Evolutionary conservation across 345 rosid genomes (phyloP), one percentile per base, ranked within the genome.

Genomic region (Mangifera indica): DNA sequence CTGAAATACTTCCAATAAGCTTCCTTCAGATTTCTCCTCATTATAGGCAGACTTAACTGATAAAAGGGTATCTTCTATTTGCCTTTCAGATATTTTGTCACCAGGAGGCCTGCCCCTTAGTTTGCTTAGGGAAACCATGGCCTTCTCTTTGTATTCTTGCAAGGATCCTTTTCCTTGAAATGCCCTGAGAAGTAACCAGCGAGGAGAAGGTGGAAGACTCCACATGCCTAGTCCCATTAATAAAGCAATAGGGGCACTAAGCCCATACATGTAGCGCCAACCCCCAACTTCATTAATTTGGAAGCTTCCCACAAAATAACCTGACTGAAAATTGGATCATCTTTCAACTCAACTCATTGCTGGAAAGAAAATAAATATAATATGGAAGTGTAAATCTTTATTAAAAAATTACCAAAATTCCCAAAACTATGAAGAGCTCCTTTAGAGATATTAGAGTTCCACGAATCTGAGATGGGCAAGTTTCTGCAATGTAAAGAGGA

Each of bases 161-260:
- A 94, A 85, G 74, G 87, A 40, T 60, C 78, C 98, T 86, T 89
- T 87, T 58, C 91, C 98, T 84, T 92, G 92, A 65, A 81, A 86
- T 8, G 87, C 98, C 81, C 97, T 87, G 37, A 94, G 95, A 83
- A 94, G 93, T 77, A 94, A 81, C 98, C 98, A 94, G 10, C 98
- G 91, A 15, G 98, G 98, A 75, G 98, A 94, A 72, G 97, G 83
- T 42, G 98, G 98, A 49, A 94, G 98, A 76, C 96, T 90, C 92
- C 81, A 90, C 86, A 92, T 84, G 62, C 98, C 97, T 49, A 94
- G 53, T 69, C 96, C 98, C 98, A 94, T 94, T 29, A 88, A 53
- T 44, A 90, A 63, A 74, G 98, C 97, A 53, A 90, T 46, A 32
- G 96, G 88, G 32, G 77, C 80, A 70, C 97, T 83, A 52, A 84